Evolutionary conservation across 139 green algal genomes (phyloP).

Genomic region (Volvox reticuliferus): DNA sequence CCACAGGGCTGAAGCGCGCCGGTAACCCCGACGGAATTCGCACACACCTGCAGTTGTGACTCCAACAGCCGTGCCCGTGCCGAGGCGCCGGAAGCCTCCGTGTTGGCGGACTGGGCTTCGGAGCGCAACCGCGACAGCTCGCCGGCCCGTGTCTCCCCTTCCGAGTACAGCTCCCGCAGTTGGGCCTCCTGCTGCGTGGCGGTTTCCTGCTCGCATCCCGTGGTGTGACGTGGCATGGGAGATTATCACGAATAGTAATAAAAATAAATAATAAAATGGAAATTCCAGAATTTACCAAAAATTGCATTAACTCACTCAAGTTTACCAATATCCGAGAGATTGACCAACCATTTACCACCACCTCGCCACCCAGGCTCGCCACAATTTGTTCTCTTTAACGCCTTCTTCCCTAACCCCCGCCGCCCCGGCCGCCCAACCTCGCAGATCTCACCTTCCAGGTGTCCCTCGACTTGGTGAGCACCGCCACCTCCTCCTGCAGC

Average conservation of each 20-base stretch:
- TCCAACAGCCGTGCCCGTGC: slow-evolving; percentile 17
- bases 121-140: slow-evolving; percentile 37
- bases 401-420: background rate
- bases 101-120: slow-evolving; percentile 7
- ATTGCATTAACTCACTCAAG: too few relatives aligned
- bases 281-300: too few relatives aligned
- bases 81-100: slow-evolving; percentile 11
- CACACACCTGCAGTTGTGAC: slow-evolving; percentile 32
- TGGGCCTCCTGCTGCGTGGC: slow-evolving; percentile 43
- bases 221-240: too few relatives aligned
- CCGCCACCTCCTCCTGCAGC: slow-evolving; percentile 42
- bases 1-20: too few relatives aligned
- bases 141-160: slow-evolving; percentile 21
- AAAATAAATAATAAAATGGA: too few relatives aligned
- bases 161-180: slow-evolving; percentile 38
- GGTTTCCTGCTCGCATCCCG: slow-evolving; percentile 10
- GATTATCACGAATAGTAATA: too few relatives aligned
- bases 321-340: too few relatives aligned
- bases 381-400: background rate
- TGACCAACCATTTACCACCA: too few relatives aligned
- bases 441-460: slow-evolving; percentile 28
- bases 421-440: background rate
- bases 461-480: slow-evolving; percentile 38
- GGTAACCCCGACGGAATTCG: too few relatives aligned
- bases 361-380: background rate